Evolutionary conservation across 2,329 filamentous ascomycete species (phyloP), one percentile per base, ranked within the genome.

Genomic region (Aspergillus tanneri): DNA sequence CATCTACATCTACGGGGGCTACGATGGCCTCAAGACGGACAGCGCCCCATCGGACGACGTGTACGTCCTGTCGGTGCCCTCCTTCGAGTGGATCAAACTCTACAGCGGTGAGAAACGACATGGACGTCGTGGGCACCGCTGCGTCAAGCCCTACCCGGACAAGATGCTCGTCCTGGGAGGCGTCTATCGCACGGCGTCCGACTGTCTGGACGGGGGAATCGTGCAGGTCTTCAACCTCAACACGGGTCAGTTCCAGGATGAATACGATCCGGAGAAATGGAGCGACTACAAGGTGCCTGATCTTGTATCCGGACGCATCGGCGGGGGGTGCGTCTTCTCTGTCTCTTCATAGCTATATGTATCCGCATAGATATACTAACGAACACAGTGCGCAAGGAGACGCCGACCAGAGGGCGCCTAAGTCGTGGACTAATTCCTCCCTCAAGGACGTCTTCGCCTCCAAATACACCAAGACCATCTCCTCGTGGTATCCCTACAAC

Each of bases 1-100:
- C 44, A 74, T 80, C 32, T 73, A 75, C 42, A 64, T 80, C 40
- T 79, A 78, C 46, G 77, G 77, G 14, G 77, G 77, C 6, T 65
- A 63, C 23, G 63, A 74, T 47, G 70, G 60, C 11, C 55, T 63
- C 9, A 49, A 61, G 8, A 54, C 53, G 14, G 67, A 62, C 0
- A 46, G 49, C 3, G 48, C 27, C 6, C 62, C 68, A 0, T 69
- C 60, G 21, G 76, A 78, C 44, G 74, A 77, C 30, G 59, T 76
- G 6, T 75, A 72, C 43, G 66, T 76, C 6, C 63, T 78, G 1
- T 73, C 72, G 1, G 42, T 78, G 2, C 75, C 74, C 0, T 72
- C 73, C 0, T 78, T 77, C 50, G 69, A 54, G 4, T 77, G 75
- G 75, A 66, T 67, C 7, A 65, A 68, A 32, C 56, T 73, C 7